A percentile compares a stretch with the other conserved stretches of the same genome.
phyloP scores from a whole-genome alignment of 148 eudicot genomes.

The Arbutus unedo region DNA sequence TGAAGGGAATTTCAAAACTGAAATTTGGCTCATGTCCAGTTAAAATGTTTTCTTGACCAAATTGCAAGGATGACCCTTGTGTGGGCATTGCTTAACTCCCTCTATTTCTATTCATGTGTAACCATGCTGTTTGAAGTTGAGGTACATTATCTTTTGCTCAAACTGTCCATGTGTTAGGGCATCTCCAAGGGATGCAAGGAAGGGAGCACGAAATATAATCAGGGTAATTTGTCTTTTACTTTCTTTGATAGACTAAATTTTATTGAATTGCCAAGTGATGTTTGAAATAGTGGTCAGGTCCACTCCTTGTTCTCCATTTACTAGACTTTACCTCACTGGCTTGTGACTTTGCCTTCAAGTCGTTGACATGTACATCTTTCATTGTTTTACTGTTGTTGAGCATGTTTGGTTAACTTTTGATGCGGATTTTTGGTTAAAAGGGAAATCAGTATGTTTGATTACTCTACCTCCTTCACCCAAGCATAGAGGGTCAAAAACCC shows the following conservation, averaged over 20 bases:
- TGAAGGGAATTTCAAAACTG: background rate
- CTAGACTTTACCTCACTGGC: background rate
- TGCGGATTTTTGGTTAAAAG: background rate
- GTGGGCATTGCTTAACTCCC: background rate
- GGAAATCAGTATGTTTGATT: background rate
- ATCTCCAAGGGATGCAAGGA: conserved; percentile 92
- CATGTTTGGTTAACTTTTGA: background rate
- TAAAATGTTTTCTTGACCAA: background rate
- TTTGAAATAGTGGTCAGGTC: conserved; percentile 7
- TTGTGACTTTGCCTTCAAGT: background rate
- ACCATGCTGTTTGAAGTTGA: background rate
- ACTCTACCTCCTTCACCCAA: background rate
- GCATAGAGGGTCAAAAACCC: too few species aligned
- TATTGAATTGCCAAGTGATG: background rate
- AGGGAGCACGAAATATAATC: conserved; percentile 74
- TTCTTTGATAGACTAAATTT: background rate
- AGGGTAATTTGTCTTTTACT: conserved; percentile 34
- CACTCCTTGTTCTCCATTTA: background rate
- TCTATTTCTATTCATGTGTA: background rate
- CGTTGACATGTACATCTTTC: background rate
- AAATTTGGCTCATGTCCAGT: background rate
- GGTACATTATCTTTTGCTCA: background rate
- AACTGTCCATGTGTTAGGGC: conserved; percentile 45
- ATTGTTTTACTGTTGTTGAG: background rate
- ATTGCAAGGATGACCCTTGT: conserved; percentile 14